A percentile compares a stretch with the other conserved stretches of the same genome.
Conservation (phyloP, 31 red algal genomes). For the Bonnemaisonia californica region DNA sequence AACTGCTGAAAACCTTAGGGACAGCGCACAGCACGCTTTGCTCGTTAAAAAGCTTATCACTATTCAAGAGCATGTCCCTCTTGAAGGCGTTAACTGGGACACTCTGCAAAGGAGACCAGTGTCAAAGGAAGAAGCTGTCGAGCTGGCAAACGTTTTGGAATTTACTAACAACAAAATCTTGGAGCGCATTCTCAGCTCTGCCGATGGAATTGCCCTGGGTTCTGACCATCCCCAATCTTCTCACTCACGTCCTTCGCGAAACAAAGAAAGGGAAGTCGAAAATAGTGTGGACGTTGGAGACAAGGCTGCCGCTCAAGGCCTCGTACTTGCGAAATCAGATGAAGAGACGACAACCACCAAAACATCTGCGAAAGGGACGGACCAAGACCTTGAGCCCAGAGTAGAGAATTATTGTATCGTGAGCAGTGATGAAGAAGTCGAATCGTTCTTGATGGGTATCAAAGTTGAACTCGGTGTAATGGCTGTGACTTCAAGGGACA, state of each 20-base stretch:
- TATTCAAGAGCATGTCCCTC: conserved; percentile 31
- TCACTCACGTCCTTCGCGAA: too few species aligned
- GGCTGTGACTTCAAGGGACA: neutral
- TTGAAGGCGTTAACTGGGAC: neutral
- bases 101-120: conserved; percentile 2
- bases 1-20: neutral
- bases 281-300: neutral
- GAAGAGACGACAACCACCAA: neutral
- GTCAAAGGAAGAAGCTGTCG: neutral
- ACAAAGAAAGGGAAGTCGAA: neutral
- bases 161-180: conserved; percentile 10
- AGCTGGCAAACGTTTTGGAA: neutral
- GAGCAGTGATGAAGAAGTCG: neutral
- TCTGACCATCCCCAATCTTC: neutral
- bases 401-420: neutral
- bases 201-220: neutral
- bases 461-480: neutral
- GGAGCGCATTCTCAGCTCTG: neutral
- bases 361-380: neutral
- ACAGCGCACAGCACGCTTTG: conserved; percentile 2
- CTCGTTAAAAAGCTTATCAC: conserved; percentile 25
- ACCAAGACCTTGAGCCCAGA: neutral
- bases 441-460: neutral
- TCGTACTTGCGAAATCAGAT: too few species aligned
- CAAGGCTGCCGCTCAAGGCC: too few species aligned